These are phyloP conservation scores for Taphrina populina DNA, from an alignment of 1,139 yeast species.

Conservation along the genomic window DNA sequence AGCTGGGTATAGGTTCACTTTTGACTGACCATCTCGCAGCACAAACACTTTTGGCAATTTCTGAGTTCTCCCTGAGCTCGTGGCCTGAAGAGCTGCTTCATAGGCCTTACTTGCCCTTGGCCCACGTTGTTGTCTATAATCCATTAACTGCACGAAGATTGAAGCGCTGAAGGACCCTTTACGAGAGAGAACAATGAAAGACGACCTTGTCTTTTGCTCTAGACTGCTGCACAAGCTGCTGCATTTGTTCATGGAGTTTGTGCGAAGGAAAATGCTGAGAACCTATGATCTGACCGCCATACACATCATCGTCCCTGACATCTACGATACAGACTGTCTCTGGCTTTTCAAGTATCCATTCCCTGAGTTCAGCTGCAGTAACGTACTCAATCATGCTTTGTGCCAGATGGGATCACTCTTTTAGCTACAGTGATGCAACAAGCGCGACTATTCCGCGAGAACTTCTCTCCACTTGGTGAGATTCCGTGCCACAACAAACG, in stretches of 20 bases:
- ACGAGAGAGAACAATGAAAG: slow-evolving; percentile 63
- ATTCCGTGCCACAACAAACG: no score
- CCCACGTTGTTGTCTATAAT: slow-evolving; percentile 81
- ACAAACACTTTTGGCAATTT: no score
- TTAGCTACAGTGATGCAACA: no score
- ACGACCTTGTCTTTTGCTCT: slow-evolving; percentile 45
- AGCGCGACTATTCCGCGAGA: no score
- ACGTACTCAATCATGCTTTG: slow-evolving; percentile 4
- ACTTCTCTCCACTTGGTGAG: no score
- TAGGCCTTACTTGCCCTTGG: slow-evolving; percentile 77
- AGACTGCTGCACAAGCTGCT: slow-evolving; percentile 45
- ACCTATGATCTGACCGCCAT: slow-evolving; percentile 72
- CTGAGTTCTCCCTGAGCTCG: no score
- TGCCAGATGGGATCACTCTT: no score
- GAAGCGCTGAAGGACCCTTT: background rate
- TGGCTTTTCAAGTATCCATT: slow-evolving; percentile 11
- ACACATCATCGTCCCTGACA: slow-evolving; percentile 77
- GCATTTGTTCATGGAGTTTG: slow-evolving; percentile 50
- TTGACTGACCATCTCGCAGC: no score
- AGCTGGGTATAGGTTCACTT: no score
- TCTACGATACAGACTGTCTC: slow-evolving; percentile 62
- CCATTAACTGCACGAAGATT: background rate
- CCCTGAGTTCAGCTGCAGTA: slow-evolving; percentile 15
- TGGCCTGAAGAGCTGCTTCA: slow-evolving; percentile 23
- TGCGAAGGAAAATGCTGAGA: slow-evolving; percentile 64